Evolutionary conservation across 1,284 basidiomycete genomes (phyloP), one percentile per base, ranked within the genome.

Genomic region (Cerrena zonata): DNA sequence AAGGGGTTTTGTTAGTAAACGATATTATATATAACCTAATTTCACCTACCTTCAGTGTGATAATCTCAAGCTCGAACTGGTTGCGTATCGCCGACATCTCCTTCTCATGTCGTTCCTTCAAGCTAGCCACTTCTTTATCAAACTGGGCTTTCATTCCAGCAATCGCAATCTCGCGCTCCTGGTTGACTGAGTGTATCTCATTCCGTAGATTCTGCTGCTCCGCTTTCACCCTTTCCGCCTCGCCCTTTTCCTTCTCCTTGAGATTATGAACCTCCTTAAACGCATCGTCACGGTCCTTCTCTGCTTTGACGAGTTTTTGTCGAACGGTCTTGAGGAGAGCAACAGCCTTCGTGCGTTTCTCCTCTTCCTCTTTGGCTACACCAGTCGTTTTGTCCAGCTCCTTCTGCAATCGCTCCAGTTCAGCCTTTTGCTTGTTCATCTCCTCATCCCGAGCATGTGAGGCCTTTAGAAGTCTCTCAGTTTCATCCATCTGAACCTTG

Each of bases 321-420:
- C 94, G 73, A n/a, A 96, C 89, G 1, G 91, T 88, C 72, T 95
- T 95, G 55, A 97, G 72, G 26, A 95, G 70, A 46, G 83, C 86
- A 54, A 96, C 87, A 0, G 93, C 92, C 64, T 96, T 97, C n/a
- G 83, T 80, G 12, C 94, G 82, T 67, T 96, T 96, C 68, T 97
- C 94, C 65, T 96, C 94, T 64, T 96, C 94, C 56, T 95, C 93
- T 65, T 90, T 94, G 1, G 82, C 84, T 2, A 73, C 55, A 11
- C 71, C 72, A 57, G 82, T 85, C 2, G 78, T 71, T 52, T 80
- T 82, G 38, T 81, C 76, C 2, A 85, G 64, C 50, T 93, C 88
- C 5, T 72, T 62, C 30, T 75, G 74, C 7, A 91, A 68, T 38
- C 75, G 74, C 3, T 78, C 75, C 1, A 83, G 66, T 41, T 85